Base-by-base conservation (phyloP, 352 stramenopile genomes). In the Pythium graminicola region DNA sequence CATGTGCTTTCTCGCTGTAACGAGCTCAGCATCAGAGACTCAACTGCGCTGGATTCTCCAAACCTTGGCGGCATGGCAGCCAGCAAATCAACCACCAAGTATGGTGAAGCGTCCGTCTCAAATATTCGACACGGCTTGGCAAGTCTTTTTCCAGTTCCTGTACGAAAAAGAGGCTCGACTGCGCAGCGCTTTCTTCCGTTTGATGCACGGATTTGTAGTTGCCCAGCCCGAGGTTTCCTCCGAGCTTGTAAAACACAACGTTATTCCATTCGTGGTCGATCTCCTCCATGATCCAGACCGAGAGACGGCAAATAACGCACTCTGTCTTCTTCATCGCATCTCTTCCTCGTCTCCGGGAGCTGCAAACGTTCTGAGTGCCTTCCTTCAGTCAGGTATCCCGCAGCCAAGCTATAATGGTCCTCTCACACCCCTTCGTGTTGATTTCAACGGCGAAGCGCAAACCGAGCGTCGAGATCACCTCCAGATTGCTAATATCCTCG, bases 211-310 rank as follows among this genome's bases (percentile, higher is more conserved):
- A 27, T 20, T 55, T 24, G 23, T 35, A 0, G 5, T 35, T 5
- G 47, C 47, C 5, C 29, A 54, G 6, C 17, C 48, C 11, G 3
- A 22, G 4, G 11, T 38, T 20, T 24, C 31, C 6, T 24, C 22
- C n/a, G 48, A 55, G n/a, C 35, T 55, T 8, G 14, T 19, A 14
- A 20, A 6, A 13, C 33, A 47, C 36, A 47, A 46, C 24, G 29
- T 24, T 27, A 3, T 39, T 7, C 36, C 48, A 26, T 6, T 39
- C 14, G 17, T 55, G 48, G 28, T 38, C 8, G 32, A 38, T 14
- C 36, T 26, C 28, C 24, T 55, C 16, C 39, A 46, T 20, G 36
- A 47, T 26, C 36, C 29, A 32, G 35, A 55, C 17, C 48, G 26
- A 27, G 26, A 8, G 22, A 11, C 39, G 23, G 24, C 20, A 1